Evolutionary conservation across 1,284 basidiomycete genomes (phyloP).

Genomic region (Apiotrichum sp.): DNA sequence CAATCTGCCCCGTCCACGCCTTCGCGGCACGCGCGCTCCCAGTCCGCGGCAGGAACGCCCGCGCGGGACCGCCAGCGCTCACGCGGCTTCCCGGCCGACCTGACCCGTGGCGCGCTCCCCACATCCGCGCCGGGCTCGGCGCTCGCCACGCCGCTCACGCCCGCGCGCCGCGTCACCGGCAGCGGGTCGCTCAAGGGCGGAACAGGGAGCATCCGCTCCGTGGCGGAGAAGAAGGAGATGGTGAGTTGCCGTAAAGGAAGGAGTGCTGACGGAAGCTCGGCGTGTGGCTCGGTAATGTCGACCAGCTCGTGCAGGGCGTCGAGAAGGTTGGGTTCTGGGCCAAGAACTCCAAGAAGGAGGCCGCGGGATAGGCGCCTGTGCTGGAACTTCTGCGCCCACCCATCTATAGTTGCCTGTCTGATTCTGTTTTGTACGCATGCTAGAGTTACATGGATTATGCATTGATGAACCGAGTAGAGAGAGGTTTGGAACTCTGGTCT

Average conservation of each 20-base stretch:
- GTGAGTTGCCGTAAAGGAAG: constrained; percentile 20
- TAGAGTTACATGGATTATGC: too few relatives aligned
- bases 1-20: not conserved
- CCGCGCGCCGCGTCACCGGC: constrained; percentile 10
- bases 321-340: constrained; percentile 71
- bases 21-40: constrained; percentile 31
- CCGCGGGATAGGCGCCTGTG: too few relatives aligned
- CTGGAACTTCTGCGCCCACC: too few relatives aligned
- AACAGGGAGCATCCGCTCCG: constrained; percentile 40
- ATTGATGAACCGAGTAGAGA: too few relatives aligned
- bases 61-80: not conserved
- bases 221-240: constrained; percentile 76
- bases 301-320: constrained; percentile 75
- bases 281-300: constrained; percentile 77
- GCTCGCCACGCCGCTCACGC: constrained; percentile 2
- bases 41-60: constrained; percentile 16
- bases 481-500: too few relatives aligned
- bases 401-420: not conserved
- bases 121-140: not conserved
- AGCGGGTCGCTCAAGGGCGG: not conserved
- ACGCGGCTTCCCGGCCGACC: constrained; percentile 32
- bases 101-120: constrained; percentile 35
- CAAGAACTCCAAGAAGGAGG: not conserved
- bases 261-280: constrained; percentile 49
- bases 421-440: not conserved